Conservation (phyloP, 2,329 filamentous ascomycete genomes). For the Hypomyces rosellus region DNA sequence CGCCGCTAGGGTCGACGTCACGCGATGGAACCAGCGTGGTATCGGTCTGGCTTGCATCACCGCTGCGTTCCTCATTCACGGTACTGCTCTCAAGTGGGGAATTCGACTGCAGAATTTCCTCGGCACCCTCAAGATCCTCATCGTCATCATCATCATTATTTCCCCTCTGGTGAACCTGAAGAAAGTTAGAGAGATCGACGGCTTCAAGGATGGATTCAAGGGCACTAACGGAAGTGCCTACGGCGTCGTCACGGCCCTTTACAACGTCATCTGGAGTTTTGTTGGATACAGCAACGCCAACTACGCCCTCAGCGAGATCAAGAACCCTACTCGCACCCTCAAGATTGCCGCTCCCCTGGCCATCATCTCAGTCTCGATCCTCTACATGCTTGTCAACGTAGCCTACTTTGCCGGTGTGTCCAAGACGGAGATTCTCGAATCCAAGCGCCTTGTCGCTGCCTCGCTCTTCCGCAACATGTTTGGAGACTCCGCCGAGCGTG, state of each 20-base stretch:
- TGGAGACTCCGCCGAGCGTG: conserved; percentile 47
- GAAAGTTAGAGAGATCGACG: conserved; percentile 52
- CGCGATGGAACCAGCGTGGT: conserved; percentile 60
- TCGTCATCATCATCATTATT: conserved; percentile 60
- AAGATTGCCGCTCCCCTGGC: conserved; percentile 59
- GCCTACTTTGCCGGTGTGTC: conserved; percentile 58
- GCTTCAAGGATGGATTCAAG: conserved; percentile 57
- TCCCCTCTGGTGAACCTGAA: conserved; percentile 55
- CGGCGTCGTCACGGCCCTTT: conserved; percentile 61
- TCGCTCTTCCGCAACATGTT: conserved; percentile 52
- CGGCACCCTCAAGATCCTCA: conserved; percentile 58
- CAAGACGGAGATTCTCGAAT: conserved; percentile 45
- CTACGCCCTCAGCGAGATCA: conserved; percentile 59
- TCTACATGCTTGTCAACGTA: conserved; percentile 63
- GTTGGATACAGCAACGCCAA: conserved; percentile 65
- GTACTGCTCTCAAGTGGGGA: conserved; percentile 57
- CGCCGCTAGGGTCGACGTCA: conserved; percentile 55
- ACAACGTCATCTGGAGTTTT: conserved; percentile 67
- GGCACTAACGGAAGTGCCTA: conserved; percentile 62
- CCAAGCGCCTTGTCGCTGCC: conserved; percentile 47
- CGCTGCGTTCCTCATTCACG: conserved; percentile 59
- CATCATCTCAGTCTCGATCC: conserved; percentile 49
- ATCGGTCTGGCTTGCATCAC: conserved; percentile 63
- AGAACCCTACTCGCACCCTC: conserved; percentile 57
- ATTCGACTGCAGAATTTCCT: conserved; percentile 61